Evolutionary conservation across 2,329 filamentous ascomycete species (phyloP).

Genomic region (Mollisia scopiformis): DNA sequence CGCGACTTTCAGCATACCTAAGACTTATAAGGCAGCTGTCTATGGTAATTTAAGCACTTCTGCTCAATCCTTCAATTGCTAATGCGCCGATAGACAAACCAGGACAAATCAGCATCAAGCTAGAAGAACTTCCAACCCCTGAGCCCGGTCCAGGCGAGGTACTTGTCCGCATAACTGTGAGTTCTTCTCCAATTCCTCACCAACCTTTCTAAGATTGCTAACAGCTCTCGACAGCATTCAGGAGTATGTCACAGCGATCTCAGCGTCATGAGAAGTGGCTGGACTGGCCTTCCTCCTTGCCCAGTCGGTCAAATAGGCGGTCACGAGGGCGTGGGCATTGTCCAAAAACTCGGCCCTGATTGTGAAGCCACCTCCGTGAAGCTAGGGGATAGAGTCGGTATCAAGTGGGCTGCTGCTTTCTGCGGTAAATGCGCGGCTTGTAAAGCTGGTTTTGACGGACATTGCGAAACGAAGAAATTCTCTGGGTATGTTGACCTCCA

Average conservation of each 20-base stretch:
- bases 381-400: slow-evolving; percentile 65
- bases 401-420: slow-evolving; percentile 52
- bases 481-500: slow-evolving; percentile 3
- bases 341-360: slow-evolving; percentile 64
- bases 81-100: slow-evolving; percentile 49
- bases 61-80: not conserved
- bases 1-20: slow-evolving; percentile 43
- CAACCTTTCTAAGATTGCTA: too few species aligned
- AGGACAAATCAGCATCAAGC: slow-evolving; percentile 62
- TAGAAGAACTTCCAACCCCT: slow-evolving; percentile 62
- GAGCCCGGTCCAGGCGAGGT: slow-evolving; percentile 64
- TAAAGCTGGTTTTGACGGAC: slow-evolving; percentile 14
- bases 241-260: slow-evolving; percentile 35
- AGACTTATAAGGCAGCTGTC: slow-evolving; percentile 62
- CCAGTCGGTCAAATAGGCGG: slow-evolving; percentile 65
- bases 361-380: slow-evolving; percentile 56
- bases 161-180: slow-evolving; percentile 57
- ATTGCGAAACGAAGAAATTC: slow-evolving; percentile 10
- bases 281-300: slow-evolving; percentile 56
- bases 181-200: not conserved
- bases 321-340: slow-evolving; percentile 66
- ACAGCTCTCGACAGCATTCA: slow-evolving; percentile 19
- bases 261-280: slow-evolving; percentile 51
- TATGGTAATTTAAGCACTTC: slow-evolving; percentile 43
- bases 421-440: slow-evolving; percentile 17